Percentiles rank a stretch among this genome's conserved stretches.
Evolutionary conservation across 495 filamentous ascomycete species (phyloP).

Genomic region (Penicillium daleae): DNA sequence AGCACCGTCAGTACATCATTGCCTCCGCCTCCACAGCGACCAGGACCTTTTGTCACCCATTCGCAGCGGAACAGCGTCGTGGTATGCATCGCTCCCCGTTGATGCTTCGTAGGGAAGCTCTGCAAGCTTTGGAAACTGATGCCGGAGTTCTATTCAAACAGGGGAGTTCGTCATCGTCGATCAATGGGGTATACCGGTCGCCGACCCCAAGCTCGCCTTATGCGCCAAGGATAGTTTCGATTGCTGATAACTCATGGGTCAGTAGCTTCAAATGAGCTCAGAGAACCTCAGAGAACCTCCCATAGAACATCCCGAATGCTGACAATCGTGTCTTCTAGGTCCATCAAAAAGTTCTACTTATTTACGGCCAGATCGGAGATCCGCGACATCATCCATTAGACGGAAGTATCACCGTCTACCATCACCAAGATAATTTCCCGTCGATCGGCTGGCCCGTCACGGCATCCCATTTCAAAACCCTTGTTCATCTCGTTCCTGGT

Average conservation of each 20-base stretch:
- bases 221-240: conserved; percentile 74
- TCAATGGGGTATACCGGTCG: conserved; percentile 54
- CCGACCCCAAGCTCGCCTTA: conserved; percentile 69
- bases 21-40: conserved; percentile 47
- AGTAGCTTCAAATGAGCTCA: conserved; percentile 15
- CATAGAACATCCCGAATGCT: background rate
- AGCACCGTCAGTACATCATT: conserved; percentile 44
- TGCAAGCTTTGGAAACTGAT: background rate
- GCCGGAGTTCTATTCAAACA: conserved; percentile 14
- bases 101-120: background rate
- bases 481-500: conserved; percentile 84
- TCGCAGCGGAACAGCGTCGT: conserved; percentile 56
- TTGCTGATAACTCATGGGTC: conserved; percentile 84
- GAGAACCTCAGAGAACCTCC: conserved; percentile 1
- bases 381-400: conserved; percentile 70
- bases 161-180: conserved; percentile 52
- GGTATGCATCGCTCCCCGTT: conserved; percentile 31
- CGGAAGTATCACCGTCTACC: conserved; percentile 76
- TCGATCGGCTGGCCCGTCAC: conserved; percentile 80
- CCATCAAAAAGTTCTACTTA: conserved; percentile 83
- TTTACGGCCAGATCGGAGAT: conserved; percentile 80
- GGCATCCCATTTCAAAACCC: conserved; percentile 85
- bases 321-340: conserved; percentile 55
- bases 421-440: conserved; percentile 84
- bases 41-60: conserved; percentile 42